Conservation (phyloP, 108 stramenopile species). For the Aurantiochytrium sp. region DNA sequence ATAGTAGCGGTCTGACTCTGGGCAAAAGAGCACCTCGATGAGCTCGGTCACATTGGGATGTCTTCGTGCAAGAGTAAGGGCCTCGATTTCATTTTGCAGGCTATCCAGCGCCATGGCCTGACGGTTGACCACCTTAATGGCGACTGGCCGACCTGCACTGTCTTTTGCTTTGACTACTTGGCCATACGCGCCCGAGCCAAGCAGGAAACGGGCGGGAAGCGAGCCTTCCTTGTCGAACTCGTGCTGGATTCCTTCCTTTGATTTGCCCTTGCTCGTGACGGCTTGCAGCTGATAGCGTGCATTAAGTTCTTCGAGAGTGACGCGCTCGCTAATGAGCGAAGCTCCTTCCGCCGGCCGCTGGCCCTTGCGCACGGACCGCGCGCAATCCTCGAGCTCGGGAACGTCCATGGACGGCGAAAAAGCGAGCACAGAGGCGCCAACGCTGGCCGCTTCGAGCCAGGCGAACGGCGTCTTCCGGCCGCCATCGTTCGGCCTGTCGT, state of each 20-base stretch:
- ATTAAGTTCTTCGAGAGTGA: neutral
- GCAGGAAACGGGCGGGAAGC: neutral
- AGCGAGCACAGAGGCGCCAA: neutral
- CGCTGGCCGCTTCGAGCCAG: neutral
- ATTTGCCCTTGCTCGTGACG: neutral
- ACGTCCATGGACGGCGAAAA: neutral
- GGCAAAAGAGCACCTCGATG: conserved; percentile 3
- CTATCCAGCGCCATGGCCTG: neutral
- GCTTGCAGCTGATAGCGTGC: neutral
- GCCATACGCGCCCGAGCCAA: neutral
- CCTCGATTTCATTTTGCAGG: conserved; percentile 4
- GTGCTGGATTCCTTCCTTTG: neutral
- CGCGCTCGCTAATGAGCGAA: neutral
- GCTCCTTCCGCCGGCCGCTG: neutral
- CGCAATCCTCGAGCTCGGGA: neutral
- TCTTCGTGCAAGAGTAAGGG: neutral
- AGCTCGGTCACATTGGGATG: neutral
- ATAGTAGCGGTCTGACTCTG: neutral
- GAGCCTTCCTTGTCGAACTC: neutral
- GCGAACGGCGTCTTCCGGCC: neutral
- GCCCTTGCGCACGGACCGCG: neutral
- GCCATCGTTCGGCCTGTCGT: no score
- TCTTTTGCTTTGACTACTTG: neutral
- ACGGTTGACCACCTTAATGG: neutral
- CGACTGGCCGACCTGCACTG: neutral